A percentile compares a stretch with the other conserved stretches of the same genome.
phyloP scores from a whole-genome alignment of 1,139 yeast species.

The Insectozyma bohioensis region DNA sequence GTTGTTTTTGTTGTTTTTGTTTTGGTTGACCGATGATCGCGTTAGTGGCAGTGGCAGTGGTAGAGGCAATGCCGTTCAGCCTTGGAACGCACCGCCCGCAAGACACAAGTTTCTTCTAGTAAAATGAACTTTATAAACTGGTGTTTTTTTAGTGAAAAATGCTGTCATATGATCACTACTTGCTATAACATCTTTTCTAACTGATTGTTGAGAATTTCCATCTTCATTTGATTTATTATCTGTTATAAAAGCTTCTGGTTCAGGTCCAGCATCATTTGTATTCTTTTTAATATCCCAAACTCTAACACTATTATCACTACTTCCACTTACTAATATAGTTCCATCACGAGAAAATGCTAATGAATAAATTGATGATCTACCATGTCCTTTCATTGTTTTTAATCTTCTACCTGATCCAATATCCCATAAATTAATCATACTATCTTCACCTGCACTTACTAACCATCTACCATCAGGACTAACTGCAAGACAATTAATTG shows the following conservation, averaged over 20 bases:
- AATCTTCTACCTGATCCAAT: constrained; percentile 86
- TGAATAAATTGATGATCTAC: constrained; percentile 81
- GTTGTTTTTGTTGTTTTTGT: too few relatives aligned
- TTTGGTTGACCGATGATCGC: too few relatives aligned
- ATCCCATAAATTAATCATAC: constrained; percentile 90
- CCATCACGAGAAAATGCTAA: constrained; percentile 87
- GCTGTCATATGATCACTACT: constrained; percentile 91
- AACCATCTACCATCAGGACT: constrained; percentile 97
- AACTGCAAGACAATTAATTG: constrained; percentile 81
- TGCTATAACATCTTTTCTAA: constrained; percentile 69
- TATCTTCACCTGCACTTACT: constrained; percentile 95
- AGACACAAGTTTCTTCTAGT: constrained; percentile 87
- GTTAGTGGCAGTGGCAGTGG: too few relatives aligned
- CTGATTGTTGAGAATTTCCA: constrained; percentile 18
- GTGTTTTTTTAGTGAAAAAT: constrained; percentile 89
- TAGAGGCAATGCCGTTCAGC: too few relatives aligned
- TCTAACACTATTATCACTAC: constrained; percentile 88
- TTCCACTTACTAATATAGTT: constrained; percentile 84
- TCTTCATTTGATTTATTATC: constrained; percentile 23
- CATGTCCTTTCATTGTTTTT: constrained; percentile 88
- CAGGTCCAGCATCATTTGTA: constrained; percentile 76
- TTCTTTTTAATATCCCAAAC: constrained; percentile 95
- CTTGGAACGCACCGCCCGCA: constrained; percentile 81
- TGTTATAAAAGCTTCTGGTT: constrained; percentile 67
- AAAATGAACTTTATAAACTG: constrained; percentile 89